A percentile compares a stretch with the other conserved stretches of the same genome.
phyloP scores from a whole-genome alignment of 768 basidiomycete species.

The Mrakia hoshinonis region DNA sequence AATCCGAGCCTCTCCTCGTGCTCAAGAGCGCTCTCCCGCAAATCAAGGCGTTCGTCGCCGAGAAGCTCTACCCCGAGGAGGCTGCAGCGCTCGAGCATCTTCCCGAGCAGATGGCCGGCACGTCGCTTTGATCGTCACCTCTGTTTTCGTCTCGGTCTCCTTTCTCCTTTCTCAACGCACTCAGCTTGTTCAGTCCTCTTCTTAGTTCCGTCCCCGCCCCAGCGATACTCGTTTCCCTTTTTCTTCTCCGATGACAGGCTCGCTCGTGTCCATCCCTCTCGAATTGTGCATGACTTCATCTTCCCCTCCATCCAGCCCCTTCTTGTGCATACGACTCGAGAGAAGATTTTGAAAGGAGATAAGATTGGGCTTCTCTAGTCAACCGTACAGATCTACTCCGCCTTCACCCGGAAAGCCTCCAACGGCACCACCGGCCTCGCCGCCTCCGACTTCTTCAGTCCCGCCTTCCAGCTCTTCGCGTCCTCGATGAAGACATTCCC shows the following conservation, averaged over 20 bases:
- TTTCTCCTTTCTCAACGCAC: neutral
- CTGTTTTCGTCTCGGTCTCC: neutral
- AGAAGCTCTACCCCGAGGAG: slow-evolving; percentile 2
- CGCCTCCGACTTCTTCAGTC: slow-evolving; percentile 4
- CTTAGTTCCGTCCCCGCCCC: too few relatives aligned
- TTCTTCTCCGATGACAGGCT: too few relatives aligned
- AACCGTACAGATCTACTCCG: neutral
- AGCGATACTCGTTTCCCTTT: too few relatives aligned
- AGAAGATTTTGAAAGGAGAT: too few relatives aligned
- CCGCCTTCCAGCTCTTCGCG: slow-evolving; percentile 19
- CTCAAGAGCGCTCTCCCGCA: slow-evolving; percentile 58
- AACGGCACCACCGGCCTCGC: slow-evolving; percentile 19
- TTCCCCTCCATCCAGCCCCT: too few relatives aligned
- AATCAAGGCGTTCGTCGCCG: slow-evolving; percentile 51
- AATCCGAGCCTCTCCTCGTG: slow-evolving; percentile 66
- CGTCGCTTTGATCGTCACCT: neutral
- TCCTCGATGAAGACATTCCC: slow-evolving; percentile 22
- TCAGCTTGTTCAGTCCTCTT: neutral
- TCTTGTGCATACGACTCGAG: too few relatives aligned
- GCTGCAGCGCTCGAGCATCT: neutral
- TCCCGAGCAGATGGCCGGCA: neutral
- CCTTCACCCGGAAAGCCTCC: slow-evolving; percentile 11
- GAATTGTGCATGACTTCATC: too few relatives aligned
- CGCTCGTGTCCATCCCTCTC: too few relatives aligned
- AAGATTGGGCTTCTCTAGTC: too few relatives aligned